Percentiles rank a stretch among this genome's conserved stretches.
Conservation (phyloP, 192 early-diverging fungal species). For the Umbelopsis sp. region DNA sequence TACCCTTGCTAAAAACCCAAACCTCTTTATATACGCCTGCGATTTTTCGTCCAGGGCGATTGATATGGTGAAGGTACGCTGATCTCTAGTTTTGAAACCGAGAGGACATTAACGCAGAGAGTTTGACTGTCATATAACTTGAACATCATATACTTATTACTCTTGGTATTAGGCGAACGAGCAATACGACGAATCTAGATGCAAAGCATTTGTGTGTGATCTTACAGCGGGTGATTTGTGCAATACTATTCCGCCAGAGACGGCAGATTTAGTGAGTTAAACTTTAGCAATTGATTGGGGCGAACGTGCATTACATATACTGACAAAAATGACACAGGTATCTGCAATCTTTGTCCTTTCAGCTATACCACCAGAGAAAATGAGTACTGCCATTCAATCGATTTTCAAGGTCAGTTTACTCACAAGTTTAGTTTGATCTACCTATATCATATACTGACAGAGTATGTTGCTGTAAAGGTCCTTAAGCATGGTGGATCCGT, state of each 20-base stretch:
- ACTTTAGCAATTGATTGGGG: not conserved
- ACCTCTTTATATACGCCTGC: slow-evolving; percentile 87
- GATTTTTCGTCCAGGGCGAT: slow-evolving; percentile 94
- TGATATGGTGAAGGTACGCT: slow-evolving; percentile 79
- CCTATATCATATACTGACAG: not conserved
- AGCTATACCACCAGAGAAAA: slow-evolving; percentile 88
- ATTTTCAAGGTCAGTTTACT: slow-evolving; percentile 58
- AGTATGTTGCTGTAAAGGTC: slow-evolving; percentile 14
- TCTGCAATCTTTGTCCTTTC: slow-evolving; percentile 96
- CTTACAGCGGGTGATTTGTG: slow-evolving; percentile 75
- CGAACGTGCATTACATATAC: not conserved
- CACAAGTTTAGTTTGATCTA: not conserved
- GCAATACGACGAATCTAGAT: slow-evolving; percentile 70
- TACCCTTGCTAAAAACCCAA: slow-evolving; percentile 75
- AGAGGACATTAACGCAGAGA: no score
- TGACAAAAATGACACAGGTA: slow-evolving; percentile 12
- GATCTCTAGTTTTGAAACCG: not conserved
- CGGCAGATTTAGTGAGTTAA: slow-evolving; percentile 75
- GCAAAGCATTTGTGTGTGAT: slow-evolving; percentile 95
- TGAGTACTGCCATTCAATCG: slow-evolving; percentile 76
- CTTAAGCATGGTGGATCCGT: slow-evolving; percentile 89
- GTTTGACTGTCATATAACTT: no score
- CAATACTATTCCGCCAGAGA: slow-evolving; percentile 70
- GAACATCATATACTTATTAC: not conserved
- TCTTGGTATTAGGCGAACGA: slow-evolving; percentile 47